These are phyloP conservation scores for Terfezia claveryi DNA, from an alignment of 495 filamentous ascomycete species.

Conservation along the genomic window DNA sequence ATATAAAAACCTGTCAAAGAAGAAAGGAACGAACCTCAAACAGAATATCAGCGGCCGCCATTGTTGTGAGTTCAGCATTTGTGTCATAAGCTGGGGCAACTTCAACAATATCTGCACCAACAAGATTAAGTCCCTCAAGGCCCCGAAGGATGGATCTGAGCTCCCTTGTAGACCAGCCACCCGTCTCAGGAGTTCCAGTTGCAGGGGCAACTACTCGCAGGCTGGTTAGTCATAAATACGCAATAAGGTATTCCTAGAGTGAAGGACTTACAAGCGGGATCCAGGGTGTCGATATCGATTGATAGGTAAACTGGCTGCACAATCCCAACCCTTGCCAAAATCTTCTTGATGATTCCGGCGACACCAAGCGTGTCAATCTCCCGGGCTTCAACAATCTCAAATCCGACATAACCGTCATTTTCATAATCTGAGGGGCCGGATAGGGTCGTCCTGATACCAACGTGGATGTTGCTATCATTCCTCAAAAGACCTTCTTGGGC, in stretches of 20 bases:
- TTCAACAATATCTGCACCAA: slow-evolving; percentile 63
- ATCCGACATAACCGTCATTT: slow-evolving; percentile 68
- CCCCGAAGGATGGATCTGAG: slow-evolving; percentile 51
- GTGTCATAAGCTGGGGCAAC: slow-evolving; percentile 52
- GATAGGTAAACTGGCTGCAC: slow-evolving; percentile 58
- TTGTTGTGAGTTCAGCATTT: slow-evolving; percentile 41
- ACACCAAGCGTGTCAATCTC: slow-evolving; percentile 59
- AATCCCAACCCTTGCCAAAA: slow-evolving; percentile 49
- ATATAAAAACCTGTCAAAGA: neutral
- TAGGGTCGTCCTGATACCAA: slow-evolving; percentile 61
- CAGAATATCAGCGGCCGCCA: slow-evolving; percentile 35
- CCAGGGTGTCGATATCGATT: slow-evolving; percentile 75
- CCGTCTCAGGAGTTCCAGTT: slow-evolving; percentile 71
- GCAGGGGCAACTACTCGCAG: slow-evolving; percentile 35
- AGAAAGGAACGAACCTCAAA: neutral
- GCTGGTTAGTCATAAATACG: slow-evolving; percentile 15
- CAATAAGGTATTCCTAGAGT: neutral
- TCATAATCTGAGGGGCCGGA: slow-evolving; percentile 50
- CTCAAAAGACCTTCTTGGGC: slow-evolving; percentile 49
- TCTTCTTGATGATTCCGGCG: slow-evolving; percentile 50
- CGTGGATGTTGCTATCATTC: slow-evolving; percentile 70
- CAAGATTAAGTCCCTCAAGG: slow-evolving; percentile 48
- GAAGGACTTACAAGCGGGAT: slow-evolving; percentile 37
- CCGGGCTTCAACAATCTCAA: slow-evolving; percentile 56
- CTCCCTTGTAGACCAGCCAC: slow-evolving; percentile 70